Conservation (phyloP, 192 early-diverging fungal species). For the Backusella westeae region DNA sequence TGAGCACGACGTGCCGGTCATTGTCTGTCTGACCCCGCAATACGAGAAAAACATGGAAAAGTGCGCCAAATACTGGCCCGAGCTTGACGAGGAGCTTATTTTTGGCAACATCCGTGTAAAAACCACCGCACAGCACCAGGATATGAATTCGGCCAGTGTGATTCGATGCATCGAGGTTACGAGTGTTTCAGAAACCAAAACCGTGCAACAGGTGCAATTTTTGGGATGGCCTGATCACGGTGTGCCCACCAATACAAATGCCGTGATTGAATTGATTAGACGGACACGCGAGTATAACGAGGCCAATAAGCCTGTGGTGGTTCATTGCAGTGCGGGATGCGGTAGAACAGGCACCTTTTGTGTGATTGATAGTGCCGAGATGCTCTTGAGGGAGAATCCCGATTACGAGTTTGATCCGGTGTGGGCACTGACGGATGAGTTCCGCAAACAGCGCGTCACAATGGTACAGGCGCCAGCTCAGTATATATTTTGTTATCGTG, state of each 20-base stretch:
- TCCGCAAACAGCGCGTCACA: slow-evolving; percentile 71
- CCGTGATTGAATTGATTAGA: slow-evolving; percentile 49
- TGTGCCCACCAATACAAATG: slow-evolving; percentile 53
- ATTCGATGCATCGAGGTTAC: neutral
- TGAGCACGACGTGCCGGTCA: slow-evolving; percentile 71
- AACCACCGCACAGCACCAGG: neutral
- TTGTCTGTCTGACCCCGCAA: slow-evolving; percentile 88
- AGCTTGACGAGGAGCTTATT: slow-evolving; percentile 16
- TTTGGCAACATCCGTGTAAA: neutral
- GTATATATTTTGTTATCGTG: slow-evolving; percentile 78
- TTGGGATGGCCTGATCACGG: slow-evolving; percentile 84
- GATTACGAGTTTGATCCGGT: slow-evolving; percentile 56
- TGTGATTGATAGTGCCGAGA: slow-evolving; percentile 38
- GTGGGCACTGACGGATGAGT: slow-evolving; percentile 55
- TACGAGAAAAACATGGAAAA: slow-evolving; percentile 68
- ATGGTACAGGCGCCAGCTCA: slow-evolving; percentile 80
- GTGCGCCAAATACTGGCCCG: slow-evolving; percentile 89
- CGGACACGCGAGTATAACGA: slow-evolving; percentile 19
- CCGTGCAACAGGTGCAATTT: slow-evolving; percentile 72
- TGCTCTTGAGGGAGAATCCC: neutral
- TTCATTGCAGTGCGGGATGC: slow-evolving; percentile 87
- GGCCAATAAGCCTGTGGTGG: slow-evolving; percentile 54
- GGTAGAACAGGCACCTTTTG: slow-evolving; percentile 87
- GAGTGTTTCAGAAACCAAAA: neutral
- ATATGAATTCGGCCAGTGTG: neutral